Base-by-base conservation (phyloP, 2,329 filamentous ascomycete species). In the Aspergillus amoenus region DNA sequence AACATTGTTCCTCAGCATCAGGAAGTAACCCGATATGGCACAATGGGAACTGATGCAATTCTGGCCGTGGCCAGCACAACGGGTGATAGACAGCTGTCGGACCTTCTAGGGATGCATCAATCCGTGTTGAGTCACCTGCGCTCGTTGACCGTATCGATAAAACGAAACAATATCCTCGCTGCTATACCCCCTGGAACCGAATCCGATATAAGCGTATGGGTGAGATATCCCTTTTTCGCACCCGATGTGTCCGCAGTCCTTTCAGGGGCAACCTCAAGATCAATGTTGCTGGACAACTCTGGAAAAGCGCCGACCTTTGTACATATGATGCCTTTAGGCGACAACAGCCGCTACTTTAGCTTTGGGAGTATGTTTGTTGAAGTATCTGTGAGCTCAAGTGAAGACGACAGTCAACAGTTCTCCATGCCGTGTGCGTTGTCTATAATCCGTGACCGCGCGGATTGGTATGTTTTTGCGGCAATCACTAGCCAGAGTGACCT, bases 91-190 rank as follows among this genome's bases (percentile, higher is more conserved):
- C 69, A 73, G 7, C 66, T 80, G 55, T 74, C 74, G 9, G 80
- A 81, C 53, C 64, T 81, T 9, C 71, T 82, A 34, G 79, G 80
- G 44, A 66, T 77, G 44, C 77, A 85, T 55, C 79, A 86, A 55
- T 77, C 76, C 3, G 76, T 92, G 8, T 67, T 84, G 30, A 84
- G 85, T 39, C 87, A 87, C 66, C 75, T 96, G 61, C 87, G 85
- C 58, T 90, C 93, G 60, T 74, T 96, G 40, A 80, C 89, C 4
- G 83, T 88, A 64, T 95, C 91, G 1, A 95, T 96, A 88, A 88
- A 89, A 71, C 82, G 90, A 52, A 95, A 95, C 67, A 85, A 87
- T 21, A 86, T 94, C 56, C 79, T 96, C 64, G 88, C 91, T 0
- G 78, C 81, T 1, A 75, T 80, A 41, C 72, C 80, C 50, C 83